A percentile compares a stretch with the other conserved stretches of the same genome.
These are phyloP conservation scores for Morella rubra DNA, from an alignment of 306 rosid species.

Conservation along the genomic window DNA sequence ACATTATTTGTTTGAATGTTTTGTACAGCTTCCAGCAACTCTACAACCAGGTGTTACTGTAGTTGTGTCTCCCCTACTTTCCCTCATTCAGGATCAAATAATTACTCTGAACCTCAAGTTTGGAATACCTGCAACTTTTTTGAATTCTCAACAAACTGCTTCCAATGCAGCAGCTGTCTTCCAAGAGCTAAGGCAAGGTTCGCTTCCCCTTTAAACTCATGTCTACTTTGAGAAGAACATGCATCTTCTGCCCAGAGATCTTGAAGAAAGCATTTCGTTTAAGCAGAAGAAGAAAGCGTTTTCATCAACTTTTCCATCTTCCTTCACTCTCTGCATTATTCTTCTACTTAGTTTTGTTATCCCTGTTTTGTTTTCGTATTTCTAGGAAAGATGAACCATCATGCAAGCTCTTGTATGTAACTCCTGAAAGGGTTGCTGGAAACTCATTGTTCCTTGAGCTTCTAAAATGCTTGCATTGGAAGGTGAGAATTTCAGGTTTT, in stretches of 20 bases:
- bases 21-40: constrained; percentile 89
- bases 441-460: constrained; percentile 63
- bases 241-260: constrained; percentile 14
- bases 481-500: constrained; percentile 50
- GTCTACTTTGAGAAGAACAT: neutral
- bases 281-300: neutral
- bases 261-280: constrained; percentile 10
- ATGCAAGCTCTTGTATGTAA: constrained; percentile 94
- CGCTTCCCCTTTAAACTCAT: constrained; percentile 29
- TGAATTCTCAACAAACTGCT: constrained; percentile 90
- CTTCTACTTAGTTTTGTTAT: constrained; percentile 13
- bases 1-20: constrained; percentile 26
- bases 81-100: constrained; percentile 97
- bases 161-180: constrained; percentile 80
- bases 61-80: constrained; percentile 90
- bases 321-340: constrained; percentile 10
- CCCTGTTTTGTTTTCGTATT: constrained; percentile 23
- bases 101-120: constrained; percentile 78
- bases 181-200: constrained; percentile 86
- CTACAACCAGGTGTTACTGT: constrained; percentile 82
- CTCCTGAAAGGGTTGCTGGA: constrained; percentile 94
- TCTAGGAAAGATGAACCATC: constrained; percentile 89
- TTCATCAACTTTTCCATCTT: constrained; percentile 9
- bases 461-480: constrained; percentile 67
- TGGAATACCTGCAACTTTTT: constrained; percentile 88